phyloP scores from a whole-genome alignment of 805 yeast genomes.

The Pichia deserticola region DNA sequence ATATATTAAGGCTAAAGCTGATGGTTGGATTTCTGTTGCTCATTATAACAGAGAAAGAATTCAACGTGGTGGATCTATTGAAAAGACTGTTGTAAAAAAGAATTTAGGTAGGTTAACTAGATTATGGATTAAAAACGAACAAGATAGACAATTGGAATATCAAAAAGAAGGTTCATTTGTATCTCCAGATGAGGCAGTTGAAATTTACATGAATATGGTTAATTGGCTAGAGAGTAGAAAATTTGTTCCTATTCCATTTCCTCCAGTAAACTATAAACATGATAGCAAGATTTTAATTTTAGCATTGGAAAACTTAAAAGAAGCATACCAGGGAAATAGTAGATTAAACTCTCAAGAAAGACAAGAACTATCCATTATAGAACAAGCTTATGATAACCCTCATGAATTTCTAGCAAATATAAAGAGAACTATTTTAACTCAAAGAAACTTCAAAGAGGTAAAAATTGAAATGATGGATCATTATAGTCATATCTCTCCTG shows the following conservation, averaged over 20 bases:
- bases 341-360: conserved; percentile 80
- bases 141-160: conserved; percentile 74
- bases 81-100: conserved; percentile 89
- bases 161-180: conserved; percentile 84
- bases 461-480: conserved; percentile 87
- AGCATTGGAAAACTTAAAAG: conserved; percentile 85
- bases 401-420: conserved; percentile 84
- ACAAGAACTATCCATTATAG: conserved; percentile 88
- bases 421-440: conserved; percentile 75
- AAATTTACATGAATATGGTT: conserved; percentile 79
- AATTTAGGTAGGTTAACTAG: conserved; percentile 88
- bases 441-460: conserved; percentile 87
- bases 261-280: conserved; percentile 85
- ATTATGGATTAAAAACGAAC: conserved; percentile 88
- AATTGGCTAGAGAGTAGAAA: conserved; percentile 83
- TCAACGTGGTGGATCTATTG: conserved; percentile 83
- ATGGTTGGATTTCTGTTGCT: conserved; percentile 92
- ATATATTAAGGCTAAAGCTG: conserved; percentile 91
- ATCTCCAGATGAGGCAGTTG: conserved; percentile 80
- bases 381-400: conserved; percentile 95
- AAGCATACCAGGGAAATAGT: conserved; percentile 65
- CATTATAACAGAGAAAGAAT: conserved; percentile 88
- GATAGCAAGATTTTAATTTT: conserved; percentile 85
- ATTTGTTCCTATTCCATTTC: conserved; percentile 87
- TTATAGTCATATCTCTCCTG: conserved; percentile 76